phyloP scores from a whole-genome alignment of 768 basidiomycete species.

The Dictyophora rubrovolvata region DNA sequence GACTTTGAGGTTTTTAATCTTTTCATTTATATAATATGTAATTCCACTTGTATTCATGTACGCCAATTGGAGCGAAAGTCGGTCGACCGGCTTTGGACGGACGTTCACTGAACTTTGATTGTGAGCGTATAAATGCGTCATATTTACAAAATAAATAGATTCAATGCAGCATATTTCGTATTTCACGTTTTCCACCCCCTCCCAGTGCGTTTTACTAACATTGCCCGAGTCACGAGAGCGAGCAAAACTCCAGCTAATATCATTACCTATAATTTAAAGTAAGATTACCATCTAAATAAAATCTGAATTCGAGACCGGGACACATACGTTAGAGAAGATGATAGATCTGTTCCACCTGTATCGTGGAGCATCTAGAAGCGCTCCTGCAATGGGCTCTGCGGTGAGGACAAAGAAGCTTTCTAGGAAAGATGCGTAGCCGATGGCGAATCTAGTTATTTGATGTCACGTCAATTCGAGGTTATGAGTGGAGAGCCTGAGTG shows the following conservation, averaged over 20 bases:
- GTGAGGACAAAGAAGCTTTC: conserved; percentile 36
- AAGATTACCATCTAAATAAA: neutral
- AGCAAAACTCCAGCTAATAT: neutral
- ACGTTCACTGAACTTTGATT: too few relatives aligned
- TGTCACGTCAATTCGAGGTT: neutral
- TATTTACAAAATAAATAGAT: too few relatives aligned
- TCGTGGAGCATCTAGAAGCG: neutral
- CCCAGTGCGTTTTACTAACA: neutral
- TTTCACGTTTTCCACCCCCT: too few relatives aligned
- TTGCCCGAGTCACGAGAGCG: neutral
- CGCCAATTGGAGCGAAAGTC: too few relatives aligned
- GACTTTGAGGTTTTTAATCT: too few relatives aligned
- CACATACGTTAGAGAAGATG: neutral
- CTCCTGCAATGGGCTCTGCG: conserved; percentile 43
- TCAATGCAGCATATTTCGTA: too few relatives aligned
- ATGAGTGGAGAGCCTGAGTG: neutral
- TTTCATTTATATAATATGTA: too few relatives aligned
- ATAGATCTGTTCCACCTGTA: conserved; percentile 1
- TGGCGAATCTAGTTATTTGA: conserved; percentile 29
- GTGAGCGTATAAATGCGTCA: too few relatives aligned
- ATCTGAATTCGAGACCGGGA: neutral
- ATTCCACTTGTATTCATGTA: too few relatives aligned
- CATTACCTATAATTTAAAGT: neutral
- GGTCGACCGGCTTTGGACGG: too few relatives aligned
- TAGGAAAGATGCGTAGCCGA: conserved; percentile 33